Conservation (phyloP, 441 rosid species). For the Pelargonium citronellum region DNA sequence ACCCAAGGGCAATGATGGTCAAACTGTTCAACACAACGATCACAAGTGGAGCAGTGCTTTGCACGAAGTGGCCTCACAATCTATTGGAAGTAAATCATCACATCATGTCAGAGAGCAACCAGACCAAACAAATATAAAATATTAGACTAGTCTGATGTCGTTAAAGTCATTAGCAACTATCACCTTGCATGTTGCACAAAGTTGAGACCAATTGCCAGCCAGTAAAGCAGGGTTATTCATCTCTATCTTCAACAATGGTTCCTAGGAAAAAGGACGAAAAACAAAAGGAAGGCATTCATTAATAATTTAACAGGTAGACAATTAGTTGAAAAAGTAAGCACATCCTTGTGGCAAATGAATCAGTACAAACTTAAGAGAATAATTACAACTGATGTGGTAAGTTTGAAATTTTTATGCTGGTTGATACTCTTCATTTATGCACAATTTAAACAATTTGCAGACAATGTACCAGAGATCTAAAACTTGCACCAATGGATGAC, state of each 20-base stretch:
- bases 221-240: constrained; percentile 81
- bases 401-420: not conserved
- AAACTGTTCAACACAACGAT: constrained; percentile 95
- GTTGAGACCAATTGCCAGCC: constrained; percentile 95
- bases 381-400: too few species aligned
- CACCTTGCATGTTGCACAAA: constrained; percentile 98
- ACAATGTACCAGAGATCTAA: not conserved
- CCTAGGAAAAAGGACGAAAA: constrained; percentile 36
- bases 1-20: constrained; percentile 99
- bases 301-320: not conserved
- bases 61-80: constrained; percentile 95
- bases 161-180: constrained; percentile 9
- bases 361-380: too few species aligned
- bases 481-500: not conserved
- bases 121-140: constrained; percentile 13
- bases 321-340: not conserved
- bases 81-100: constrained; percentile 30
- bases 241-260: constrained; percentile 88
- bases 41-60: constrained; percentile 90
- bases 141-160: not conserved
- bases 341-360: not conserved
- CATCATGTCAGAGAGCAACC: constrained; percentile 14
- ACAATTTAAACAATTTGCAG: too few species aligned
- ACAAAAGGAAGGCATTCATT: not conserved
- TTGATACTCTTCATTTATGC: too few species aligned